Evolutionary conservation across 176 grass and related monocot species (phyloP), one percentile per base, ranked within the genome.

Genomic region (Aegilops longissima): DNA sequence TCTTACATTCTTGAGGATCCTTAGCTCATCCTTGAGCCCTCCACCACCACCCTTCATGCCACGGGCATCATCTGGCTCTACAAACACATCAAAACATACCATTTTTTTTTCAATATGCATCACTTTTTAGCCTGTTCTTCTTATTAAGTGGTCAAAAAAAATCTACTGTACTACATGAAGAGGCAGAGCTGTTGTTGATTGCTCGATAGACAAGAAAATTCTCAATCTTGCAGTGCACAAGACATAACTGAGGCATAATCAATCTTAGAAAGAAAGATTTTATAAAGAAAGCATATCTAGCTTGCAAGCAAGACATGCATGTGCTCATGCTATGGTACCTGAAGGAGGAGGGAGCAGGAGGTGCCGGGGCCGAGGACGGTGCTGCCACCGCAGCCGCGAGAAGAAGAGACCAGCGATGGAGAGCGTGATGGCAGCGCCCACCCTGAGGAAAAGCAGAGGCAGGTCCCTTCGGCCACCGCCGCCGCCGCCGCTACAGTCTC

Each of bases 11-110:
- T 89, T 87, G 5, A 90, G 90, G 59, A 89, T 83, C 25, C 86
- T 89, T 16, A 92, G 83, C 84, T 89, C 88, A n/a, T 90, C 90
- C 66, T 92, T 95, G 83, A 95, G 90, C 23, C 90, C 90, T 64
- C 90, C 83, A 14, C 84, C 82, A 1, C 86, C 54, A 10, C 72
- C 39, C 79, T 88, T 90, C 38, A 80, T 82, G 47, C 59, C 21
- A 13, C 9, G 12, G 64, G 63, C 7, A 84, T 84, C 64, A 70
- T 87, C 84, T 9, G 73, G 78, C 13, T 85, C 81, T 80, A 35
- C 69, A 86, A 33, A 4, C 11, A 83, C 34, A 80, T 27, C 40
- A 9, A 23, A 25, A 24, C 14, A 72, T 61, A 88, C 10, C 82
- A 72, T 7, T 7, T 38, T 38, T 38, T 38, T 49, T 7, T 35